Conservation (phyloP, 352 stramenopile genomes). For the Aphanomyces astaci region DNA sequence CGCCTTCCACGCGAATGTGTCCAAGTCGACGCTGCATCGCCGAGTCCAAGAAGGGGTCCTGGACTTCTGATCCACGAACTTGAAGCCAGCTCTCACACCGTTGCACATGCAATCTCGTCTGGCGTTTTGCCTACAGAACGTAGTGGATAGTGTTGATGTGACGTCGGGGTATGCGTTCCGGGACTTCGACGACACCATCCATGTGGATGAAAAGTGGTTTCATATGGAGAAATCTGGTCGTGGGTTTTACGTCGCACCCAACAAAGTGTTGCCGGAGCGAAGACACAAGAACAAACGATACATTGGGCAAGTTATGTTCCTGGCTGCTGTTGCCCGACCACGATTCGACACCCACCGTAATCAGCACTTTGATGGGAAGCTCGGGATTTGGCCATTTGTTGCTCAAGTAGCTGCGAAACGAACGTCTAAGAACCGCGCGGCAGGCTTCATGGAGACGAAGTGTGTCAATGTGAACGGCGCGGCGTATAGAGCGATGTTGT, state of each 20-base stretch:
- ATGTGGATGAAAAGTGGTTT: conserved; percentile 5
- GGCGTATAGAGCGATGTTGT: conserved; percentile 16
- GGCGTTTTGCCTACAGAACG: too few species aligned
- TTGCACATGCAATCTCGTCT: too few species aligned
- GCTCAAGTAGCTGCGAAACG: conserved; percentile 20
- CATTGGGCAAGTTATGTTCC: conserved; percentile 1
- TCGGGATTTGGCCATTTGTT: conserved; percentile 20
- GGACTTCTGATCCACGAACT: too few species aligned
- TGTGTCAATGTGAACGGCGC: conserved; percentile 16
- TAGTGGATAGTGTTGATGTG: neutral
- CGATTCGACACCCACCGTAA: neutral
- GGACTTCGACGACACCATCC: neutral
- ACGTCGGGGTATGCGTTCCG: neutral
- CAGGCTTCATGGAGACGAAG: conserved; percentile 25
- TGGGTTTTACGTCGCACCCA: neutral
- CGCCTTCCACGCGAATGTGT: too few species aligned
- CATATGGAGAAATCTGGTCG: neutral
- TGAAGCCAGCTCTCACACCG: too few species aligned
- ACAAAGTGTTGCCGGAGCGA: neutral
- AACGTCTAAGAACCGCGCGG: conserved; percentile 21
- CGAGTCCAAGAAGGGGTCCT: too few species aligned
- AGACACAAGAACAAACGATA: neutral
- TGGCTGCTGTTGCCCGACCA: neutral
- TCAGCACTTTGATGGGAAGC: neutral
- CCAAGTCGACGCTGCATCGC: too few species aligned